Evolutionary conservation across 208 protist species (phyloP), one percentile per base, ranked within the genome.

Genomic region (Blastocrithidia nonstop): DNA sequence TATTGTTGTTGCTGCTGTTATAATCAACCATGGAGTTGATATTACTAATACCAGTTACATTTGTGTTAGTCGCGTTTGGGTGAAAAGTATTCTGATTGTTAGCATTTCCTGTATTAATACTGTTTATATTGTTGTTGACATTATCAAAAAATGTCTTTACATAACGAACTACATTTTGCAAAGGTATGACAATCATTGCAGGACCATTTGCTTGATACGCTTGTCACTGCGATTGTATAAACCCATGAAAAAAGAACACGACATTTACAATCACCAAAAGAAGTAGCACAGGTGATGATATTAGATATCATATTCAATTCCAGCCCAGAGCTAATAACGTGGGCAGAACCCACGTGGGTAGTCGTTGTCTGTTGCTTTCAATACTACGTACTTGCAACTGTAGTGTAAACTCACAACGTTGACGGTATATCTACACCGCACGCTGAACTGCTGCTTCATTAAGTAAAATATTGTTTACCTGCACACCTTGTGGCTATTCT

Each of bases 221-320:
- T 49, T 73, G 66, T 79, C 78, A 88, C 50, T 87, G 62, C 1
- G 69, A 47, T 5, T 76, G 43, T 22, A 88, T 58, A 20, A 60
- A 69, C n/a, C 62, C 27, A 45, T 66, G 66, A 54, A 84, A 83
- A 50, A 88, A 85, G 16, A 89, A 19, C 31, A 47, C 43, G 22
- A 50, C 49, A 22, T 85, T 45, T 25, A 71, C 42, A 9, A 76
- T 45, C 21, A 87, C 31, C 20, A 69, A 3, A 6, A 78, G 25
- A 3, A 93, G 62, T 13, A 93, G 57, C 6, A 68, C 15, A 3
- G 83, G 83, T n/a, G 59, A 74, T 1, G 63, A 79, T 33, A 80
- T 3, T 4, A 93, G 66, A 50, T 88, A 92, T 59, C 48, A 59
- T 6, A 88, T n/a, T 59, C 89, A 75, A 50, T 93, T 88, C 64